These are phyloP conservation scores for Pseudogymnoascus pannorum DNA, from an alignment of 2,329 filamentous ascomycete genomes.

Conservation along the genomic window DNA sequence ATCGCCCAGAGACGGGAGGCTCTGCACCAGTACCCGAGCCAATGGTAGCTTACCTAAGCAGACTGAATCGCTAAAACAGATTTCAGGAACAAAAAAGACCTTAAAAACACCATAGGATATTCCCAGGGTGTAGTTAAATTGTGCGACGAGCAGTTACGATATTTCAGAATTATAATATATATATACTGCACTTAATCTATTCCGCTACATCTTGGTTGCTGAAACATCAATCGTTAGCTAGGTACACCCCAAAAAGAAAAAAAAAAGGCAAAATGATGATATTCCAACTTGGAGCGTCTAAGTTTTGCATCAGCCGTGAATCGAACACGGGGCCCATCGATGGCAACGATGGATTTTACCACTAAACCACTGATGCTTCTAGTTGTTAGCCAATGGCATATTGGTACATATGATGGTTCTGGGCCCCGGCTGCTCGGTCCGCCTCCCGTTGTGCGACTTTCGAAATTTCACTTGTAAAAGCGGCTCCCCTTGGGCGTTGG, in stretches of 20 bases:
- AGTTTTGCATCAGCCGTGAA: constrained; percentile 21
- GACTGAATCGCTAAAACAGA: neutral
- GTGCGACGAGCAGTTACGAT: neutral
- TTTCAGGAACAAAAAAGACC: neutral
- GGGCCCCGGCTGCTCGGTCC: too few relatives aligned
- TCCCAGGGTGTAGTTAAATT: neutral
- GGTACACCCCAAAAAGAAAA: neutral
- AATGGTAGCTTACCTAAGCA: neutral
- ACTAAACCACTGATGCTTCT: neutral
- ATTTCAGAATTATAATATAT: neutral
- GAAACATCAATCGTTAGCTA: neutral
- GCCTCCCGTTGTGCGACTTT: too few relatives aligned
- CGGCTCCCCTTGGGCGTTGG: too few relatives aligned
- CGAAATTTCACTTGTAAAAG: too few relatives aligned
- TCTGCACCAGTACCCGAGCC: neutral
- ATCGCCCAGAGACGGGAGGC: neutral
- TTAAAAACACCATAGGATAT: neutral
- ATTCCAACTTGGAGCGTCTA: neutral
- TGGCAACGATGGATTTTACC: constrained; percentile 28
- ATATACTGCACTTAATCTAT: neutral
- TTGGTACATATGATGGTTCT: too few relatives aligned
- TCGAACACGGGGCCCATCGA: constrained; percentile 32
- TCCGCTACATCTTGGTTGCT: neutral
- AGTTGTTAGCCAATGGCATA: too few relatives aligned
- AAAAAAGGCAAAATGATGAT: neutral